A percentile compares a stretch with the other conserved stretches of the same genome.
phyloP scores from a whole-genome alignment of 78 protist species.

The Chrysochromulina parva region DNA sequence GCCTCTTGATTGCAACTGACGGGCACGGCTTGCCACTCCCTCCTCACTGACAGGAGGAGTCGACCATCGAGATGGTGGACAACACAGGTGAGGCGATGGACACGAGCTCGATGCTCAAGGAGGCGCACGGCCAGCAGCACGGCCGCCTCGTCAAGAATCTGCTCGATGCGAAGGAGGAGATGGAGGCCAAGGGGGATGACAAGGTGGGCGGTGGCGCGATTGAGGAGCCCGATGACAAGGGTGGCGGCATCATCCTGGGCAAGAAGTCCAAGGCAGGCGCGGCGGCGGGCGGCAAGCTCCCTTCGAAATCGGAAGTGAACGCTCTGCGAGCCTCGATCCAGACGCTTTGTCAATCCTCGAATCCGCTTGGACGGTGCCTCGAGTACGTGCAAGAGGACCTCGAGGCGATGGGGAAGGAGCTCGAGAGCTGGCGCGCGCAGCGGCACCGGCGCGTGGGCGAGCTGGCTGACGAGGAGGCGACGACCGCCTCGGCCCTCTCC shows the following conservation, averaged over 20 bases:
- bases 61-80: background rate
- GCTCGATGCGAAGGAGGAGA: background rate
- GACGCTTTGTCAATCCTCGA: slow-evolving; percentile 52
- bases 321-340: slow-evolving; percentile 23
- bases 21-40: too few species aligned
- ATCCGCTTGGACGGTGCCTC: slow-evolving; percentile 60
- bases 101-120: background rate
- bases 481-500: background rate
- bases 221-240: background rate
- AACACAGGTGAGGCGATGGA: background rate
- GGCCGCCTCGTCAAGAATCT: background rate
- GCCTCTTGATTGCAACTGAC: too few species aligned
- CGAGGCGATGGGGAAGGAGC: slow-evolving; percentile 41
- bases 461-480: slow-evolving; percentile 1
- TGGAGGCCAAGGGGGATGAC: background rate
- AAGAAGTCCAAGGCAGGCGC: background rate
- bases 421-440: slow-evolving; percentile 14
- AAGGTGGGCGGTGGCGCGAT: background rate
- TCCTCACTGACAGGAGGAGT: background rate
- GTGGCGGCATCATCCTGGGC: slow-evolving; percentile 9
- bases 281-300: background rate
- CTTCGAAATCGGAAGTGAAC: background rate
- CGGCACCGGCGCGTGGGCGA: background rate
- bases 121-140: background rate
- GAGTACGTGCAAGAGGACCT: slow-evolving; percentile 60